Base-by-base conservation (phyloP, 371 early-diverging fungal genomes). In the Actinomortierella ambigua region DNA sequence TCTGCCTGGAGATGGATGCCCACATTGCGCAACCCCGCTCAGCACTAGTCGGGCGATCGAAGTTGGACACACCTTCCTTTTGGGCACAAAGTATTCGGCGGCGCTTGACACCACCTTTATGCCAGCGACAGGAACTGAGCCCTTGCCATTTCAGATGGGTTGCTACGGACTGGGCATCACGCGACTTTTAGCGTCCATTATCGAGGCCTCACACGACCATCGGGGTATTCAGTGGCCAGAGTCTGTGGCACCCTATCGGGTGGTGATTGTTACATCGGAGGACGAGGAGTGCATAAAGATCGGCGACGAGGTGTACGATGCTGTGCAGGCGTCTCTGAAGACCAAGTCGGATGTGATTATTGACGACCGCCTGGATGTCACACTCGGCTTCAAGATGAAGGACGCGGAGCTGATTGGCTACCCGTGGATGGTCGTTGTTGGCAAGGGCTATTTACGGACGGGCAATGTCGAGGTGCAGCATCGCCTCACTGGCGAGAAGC, bases 151-250 rank as follows among this genome's bases (percentile, higher is more conserved):
- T 39, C 87, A 91, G 61, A 96, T 95, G 97, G 97, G 97, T 11
- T 96, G 96, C 76, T 96, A 87, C 59, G 97, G 95, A 17, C 85
- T 96, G 29, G 97, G 97, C 24, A 80, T 95, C 14, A 85, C 92
- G 6, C 83, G 96, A 6, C 57, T 94, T 20, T 65, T 95, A 14
- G 92, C 93, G 7, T 90, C 95, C 7, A 83, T 91, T 8, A 85
- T 90, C 18, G 94, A 95, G 59, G 82, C 84, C 15, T 73, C 82
- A 46, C 79, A 86, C 53, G 90, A 89, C 73, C 76, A 71, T 11
- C 70, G 81, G 17, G 94, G 95, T 0, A 82, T 94, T 52, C 79
- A 81, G 7, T 96, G 95, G 95, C 95, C 95, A 1, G 62, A 57
- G 2, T 58, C 80, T 23, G 80, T 91, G 59, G 92, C 96, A 1